Evolutionary conservation across 2,329 filamentous ascomycete species (phyloP).

Genomic region (Fonsecaea pedrosoi): DNA sequence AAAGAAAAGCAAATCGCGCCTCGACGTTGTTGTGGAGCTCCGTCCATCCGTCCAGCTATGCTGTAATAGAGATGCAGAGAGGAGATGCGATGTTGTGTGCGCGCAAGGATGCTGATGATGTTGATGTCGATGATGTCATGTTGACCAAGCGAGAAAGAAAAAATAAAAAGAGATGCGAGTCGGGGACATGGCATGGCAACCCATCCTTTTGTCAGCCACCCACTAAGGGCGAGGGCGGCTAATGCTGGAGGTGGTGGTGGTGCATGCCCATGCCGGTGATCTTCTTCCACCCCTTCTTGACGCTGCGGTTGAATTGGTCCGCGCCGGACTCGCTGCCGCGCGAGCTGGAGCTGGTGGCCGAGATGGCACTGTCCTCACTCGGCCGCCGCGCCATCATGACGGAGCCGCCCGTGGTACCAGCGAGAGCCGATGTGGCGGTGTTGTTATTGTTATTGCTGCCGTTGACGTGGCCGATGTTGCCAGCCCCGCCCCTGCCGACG

Average conservation of each 20-base stretch:
- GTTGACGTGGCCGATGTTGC: slow-evolving; percentile 51
- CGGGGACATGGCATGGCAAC: too few species aligned
- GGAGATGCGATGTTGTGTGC: not conserved
- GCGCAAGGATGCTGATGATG: too few species aligned
- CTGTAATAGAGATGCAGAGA: not conserved
- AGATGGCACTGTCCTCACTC: slow-evolving; percentile 26
- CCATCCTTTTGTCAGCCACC: too few species aligned
- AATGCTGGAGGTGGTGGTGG: not conserved
- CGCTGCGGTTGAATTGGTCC: slow-evolving; percentile 37
- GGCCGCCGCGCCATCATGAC: slow-evolving; percentile 11
- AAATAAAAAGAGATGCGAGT: too few species aligned
- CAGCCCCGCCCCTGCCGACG: slow-evolving; percentile 67
- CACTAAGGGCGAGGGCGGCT: too few species aligned
- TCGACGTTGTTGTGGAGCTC: not conserved
- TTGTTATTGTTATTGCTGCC: slow-evolving; percentile 5
- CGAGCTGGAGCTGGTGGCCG: slow-evolving; percentile 14
- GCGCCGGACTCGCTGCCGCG: slow-evolving; percentile 37
- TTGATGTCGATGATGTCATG: too few species aligned
- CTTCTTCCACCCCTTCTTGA: slow-evolving; percentile 40
- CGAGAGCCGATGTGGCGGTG: slow-evolving; percentile 7
- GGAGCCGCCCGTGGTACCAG: not conserved
- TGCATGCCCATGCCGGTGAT: slow-evolving; percentile 26
- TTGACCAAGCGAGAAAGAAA: too few species aligned
- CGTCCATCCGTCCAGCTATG: not conserved
- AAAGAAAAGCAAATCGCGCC: not conserved